A percentile compares a stretch with the other conserved stretches of the same genome.
Conservation (phyloP, 2,329 filamentous ascomycete species). For the Nothophaeocryptopus gaeumannii region DNA sequence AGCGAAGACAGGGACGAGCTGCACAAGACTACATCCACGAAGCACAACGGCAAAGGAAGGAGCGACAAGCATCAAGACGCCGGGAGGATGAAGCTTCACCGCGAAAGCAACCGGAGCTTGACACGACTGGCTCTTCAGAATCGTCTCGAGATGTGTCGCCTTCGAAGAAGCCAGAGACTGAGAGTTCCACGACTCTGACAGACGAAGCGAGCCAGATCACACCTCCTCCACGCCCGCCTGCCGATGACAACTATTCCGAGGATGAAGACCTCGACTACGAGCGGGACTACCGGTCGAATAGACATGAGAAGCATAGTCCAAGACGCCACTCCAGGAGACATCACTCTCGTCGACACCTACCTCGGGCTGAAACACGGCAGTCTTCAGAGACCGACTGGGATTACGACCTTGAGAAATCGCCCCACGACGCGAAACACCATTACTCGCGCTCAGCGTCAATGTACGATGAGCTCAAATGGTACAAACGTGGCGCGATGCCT, state of each 20-base stretch:
- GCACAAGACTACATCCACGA: conserved; percentile 4
- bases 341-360: not conserved
- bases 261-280: not conserved
- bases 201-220: not conserved
- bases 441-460: conserved; percentile 8
- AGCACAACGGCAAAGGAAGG: not conserved
- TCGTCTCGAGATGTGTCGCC: not conserved
- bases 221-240: not conserved
- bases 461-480: conserved; percentile 13
- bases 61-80: conserved; percentile 7
- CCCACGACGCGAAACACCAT: conserved; percentile 7
- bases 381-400: conserved; percentile 3
- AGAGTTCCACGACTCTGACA: not conserved
- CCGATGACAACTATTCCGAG: not conserved
- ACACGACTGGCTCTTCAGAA: not conserved
- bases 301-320: not conserved
- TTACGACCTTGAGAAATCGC: conserved; percentile 9
- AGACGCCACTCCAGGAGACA: not conserved
- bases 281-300: not conserved
- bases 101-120: not conserved
- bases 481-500: conserved; percentile 9
- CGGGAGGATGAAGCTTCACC: conserved; percentile 5
- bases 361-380: conserved; percentile 4
- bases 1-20: conserved; percentile 1
- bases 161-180: not conserved